Evolutionary conservation across 2,329 filamentous ascomycete genomes (phyloP).

Genomic region (Cercospora sesami): DNA sequence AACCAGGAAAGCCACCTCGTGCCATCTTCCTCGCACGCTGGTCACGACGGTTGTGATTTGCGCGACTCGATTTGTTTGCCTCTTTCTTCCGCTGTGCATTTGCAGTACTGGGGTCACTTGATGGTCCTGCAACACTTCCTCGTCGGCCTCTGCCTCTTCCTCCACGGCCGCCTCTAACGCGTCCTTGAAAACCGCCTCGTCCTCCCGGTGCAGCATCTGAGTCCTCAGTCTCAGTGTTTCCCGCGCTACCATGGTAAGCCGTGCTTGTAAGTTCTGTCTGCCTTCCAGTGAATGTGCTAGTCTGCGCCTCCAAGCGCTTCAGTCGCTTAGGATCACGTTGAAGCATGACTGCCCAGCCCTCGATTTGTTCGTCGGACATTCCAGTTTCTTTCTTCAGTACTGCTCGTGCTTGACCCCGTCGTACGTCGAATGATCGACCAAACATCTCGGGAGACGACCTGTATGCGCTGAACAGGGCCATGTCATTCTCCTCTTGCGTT

Average conservation of each 20-base stretch:
- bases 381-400: conserved; percentile 73
- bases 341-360: conserved; percentile 92
- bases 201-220: conserved; percentile 50
- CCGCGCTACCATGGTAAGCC: conserved; percentile 59
- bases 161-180: conserved; percentile 49
- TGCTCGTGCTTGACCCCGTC: conserved; percentile 62
- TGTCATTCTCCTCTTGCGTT: conserved; percentile 57
- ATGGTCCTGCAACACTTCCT: conserved; percentile 62
- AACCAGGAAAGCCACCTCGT: conserved; percentile 54
- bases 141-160: conserved; percentile 49
- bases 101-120: conserved; percentile 70
- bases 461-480: conserved; percentile 71
- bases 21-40: conserved; percentile 63
- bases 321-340: conserved; percentile 68
- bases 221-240: conserved; percentile 59
- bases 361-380: conserved; percentile 90
- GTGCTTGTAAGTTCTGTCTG: conserved; percentile 67
- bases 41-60: conserved; percentile 84
- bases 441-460: conserved; percentile 66
- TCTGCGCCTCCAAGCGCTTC: conserved; percentile 69
- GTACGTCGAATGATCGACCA: conserved; percentile 67
- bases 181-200: conserved; percentile 45
- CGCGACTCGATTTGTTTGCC: conserved; percentile 72
- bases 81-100: conserved; percentile 74
- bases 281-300: conserved; percentile 63